Evolutionary conservation across 169 alveolate genomes (phyloP), one percentile per base, ranked within the genome.

Genomic region (Babesia caballi): DNA sequence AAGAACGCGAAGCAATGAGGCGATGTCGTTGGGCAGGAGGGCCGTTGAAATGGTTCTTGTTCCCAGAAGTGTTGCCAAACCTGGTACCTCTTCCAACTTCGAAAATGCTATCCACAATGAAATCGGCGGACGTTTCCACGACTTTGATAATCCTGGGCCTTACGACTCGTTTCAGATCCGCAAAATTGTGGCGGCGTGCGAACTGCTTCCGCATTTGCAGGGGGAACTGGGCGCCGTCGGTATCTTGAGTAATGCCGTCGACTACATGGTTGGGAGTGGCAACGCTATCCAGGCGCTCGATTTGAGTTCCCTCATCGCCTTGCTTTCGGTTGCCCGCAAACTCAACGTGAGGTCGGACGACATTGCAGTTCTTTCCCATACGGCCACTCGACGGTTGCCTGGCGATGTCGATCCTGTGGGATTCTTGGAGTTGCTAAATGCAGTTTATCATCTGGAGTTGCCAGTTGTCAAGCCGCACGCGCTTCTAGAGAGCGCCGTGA

Each of bases 271-370:
- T 17, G 27, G n/a, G 1, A 19, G 1, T 1, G 11, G 3, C 4
- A 1, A 4, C 9, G 41, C n/a, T 3, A 7, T 1, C 42, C 3
- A 3, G 0, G 12, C 4, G 3, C 8, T 63, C 14, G 73, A 63
- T 21, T 4, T 28, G 35, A 19, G 25, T 21, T 25, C 21, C 0
- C 12, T 63, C 32, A 35, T 63, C 4, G 38, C 73, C 5, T 46
- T 46, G n/a, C 73, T 63, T 11, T 63, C 73, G 3, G 60, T 63
- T 0, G 73, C 73, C 6, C 19, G 73, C 23, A 63, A 63, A 23
- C 73, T 63, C 49, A 40, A 63, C 30, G 33, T 47, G 17, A 7
- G 52, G 32, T 42, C 61, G 15, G 21, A 9, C n/a, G 46, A n/a
- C 25, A 12, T 63, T 8, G 17, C 32, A 5, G 4, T 14, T 0